These are phyloP conservation scores for Euphorbia tirucalli DNA, from an alignment of 345 rosid genomes.

Conservation along the genomic window DNA sequence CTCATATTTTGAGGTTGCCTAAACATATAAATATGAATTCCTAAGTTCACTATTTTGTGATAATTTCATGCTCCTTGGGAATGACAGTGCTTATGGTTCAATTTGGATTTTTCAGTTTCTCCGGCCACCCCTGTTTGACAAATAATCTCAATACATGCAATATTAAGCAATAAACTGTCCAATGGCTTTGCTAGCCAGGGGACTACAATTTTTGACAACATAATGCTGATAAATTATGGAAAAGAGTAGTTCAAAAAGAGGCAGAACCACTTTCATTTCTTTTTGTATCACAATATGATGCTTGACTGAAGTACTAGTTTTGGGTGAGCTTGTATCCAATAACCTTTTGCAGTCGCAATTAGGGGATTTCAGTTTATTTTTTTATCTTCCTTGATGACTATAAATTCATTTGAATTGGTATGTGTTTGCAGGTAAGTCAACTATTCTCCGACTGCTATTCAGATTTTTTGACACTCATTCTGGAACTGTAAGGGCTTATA, in stretches of 20 bases:
- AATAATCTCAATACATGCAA: background rate
- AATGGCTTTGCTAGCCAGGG: background rate
- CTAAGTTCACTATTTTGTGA: background rate
- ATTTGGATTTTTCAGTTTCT: background rate
- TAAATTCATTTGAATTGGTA: constrained; percentile 31
- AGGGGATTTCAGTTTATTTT: background rate
- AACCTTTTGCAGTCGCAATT: background rate
- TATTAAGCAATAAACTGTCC: background rate
- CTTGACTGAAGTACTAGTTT: background rate
- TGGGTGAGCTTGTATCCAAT: background rate
- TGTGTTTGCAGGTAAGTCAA: constrained; percentile 82
- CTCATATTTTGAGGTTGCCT: background rate
- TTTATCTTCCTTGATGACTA: constrained; percentile 3
- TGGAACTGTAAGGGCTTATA: constrained; percentile 64
- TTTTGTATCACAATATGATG: background rate
- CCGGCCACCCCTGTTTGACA: background rate
- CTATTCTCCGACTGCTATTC: constrained; percentile 88
- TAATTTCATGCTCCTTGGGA: background rate
- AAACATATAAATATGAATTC: background rate
- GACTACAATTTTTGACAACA: background rate
- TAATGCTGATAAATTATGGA: background rate
- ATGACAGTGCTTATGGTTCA: background rate
- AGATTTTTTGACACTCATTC: constrained; percentile 76
- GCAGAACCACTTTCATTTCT: background rate
- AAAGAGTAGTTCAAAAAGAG: background rate